These are phyloP conservation scores for Camelina neglecta DNA, from an alignment of 345 rosid species.

Conservation along the genomic window DNA sequence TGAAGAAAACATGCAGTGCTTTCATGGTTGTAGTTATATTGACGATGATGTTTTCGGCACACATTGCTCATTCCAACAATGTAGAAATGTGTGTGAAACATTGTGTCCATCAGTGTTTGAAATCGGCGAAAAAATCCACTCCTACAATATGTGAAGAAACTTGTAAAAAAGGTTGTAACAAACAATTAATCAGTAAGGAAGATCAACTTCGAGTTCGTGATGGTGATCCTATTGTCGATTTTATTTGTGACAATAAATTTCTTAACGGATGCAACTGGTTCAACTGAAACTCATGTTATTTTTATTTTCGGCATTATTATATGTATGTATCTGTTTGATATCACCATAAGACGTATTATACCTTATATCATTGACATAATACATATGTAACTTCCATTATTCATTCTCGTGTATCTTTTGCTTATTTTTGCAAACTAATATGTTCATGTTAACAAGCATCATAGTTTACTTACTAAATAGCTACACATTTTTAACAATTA, in stretches of 20 bases:
- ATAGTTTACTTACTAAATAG: too few species aligned
- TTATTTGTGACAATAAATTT: too few species aligned
- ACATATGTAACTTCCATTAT: too few species aligned
- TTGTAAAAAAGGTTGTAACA: not conserved
- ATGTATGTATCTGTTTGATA: not conserved
- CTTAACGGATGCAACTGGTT: too few species aligned
- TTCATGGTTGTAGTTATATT: not conserved
- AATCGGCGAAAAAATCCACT: not conserved
- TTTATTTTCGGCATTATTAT: not conserved
- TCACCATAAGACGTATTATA: not conserved
- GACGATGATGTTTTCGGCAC: not conserved
- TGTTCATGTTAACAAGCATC: too few species aligned
- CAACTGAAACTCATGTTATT: not conserved
- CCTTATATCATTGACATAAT: too few species aligned
- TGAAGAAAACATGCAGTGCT: not conserved
- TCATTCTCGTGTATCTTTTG: too few species aligned
- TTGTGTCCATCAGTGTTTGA: not conserved
- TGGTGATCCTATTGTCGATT: too few species aligned
- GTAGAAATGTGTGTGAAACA: conserved; percentile 5
- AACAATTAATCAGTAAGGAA: not conserved
- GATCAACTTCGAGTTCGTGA: too few species aligned
- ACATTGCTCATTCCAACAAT: conserved; percentile 7
- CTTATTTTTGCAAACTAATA: too few species aligned
- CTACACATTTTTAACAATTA: too few species aligned
- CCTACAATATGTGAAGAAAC: not conserved